Evolutionary conservation across 23 red algal species (phyloP).

Genomic region (Pyropia haitanensis): DNA sequence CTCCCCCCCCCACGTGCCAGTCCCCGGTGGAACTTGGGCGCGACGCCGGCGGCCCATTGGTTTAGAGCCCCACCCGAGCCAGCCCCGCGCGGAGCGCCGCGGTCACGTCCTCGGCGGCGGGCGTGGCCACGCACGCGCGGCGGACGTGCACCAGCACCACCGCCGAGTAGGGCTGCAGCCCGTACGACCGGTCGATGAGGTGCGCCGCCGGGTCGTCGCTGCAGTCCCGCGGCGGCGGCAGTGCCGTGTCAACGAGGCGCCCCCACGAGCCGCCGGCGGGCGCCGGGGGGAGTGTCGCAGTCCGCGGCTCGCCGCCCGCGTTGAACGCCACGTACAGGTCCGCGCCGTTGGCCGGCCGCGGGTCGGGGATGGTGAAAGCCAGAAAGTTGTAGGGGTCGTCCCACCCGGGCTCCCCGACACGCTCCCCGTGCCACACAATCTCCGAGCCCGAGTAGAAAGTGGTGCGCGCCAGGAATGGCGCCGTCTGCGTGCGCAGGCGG

Average conservation of each 20-base stretch:
- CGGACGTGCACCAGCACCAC: slow-evolving; percentile 11
- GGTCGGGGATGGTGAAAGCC: slow-evolving; percentile 34
- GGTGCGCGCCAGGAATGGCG: slow-evolving; percentile 25
- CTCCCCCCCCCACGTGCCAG: too few species aligned
- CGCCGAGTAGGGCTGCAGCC: slow-evolving; percentile 11
- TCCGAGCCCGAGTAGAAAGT: slow-evolving; percentile 41
- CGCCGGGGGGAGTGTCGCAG: slow-evolving; percentile 25
- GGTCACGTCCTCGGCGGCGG: too few species aligned
- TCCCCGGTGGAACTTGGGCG: too few species aligned
- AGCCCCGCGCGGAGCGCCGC: too few species aligned
- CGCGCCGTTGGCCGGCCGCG: background rate
- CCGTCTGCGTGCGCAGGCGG: slow-evolving; percentile 15
- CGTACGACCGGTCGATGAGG: slow-evolving; percentile 3
- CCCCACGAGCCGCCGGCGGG: slow-evolving; percentile 17
- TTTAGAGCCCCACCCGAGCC: too few species aligned
- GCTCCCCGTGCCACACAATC: slow-evolving; percentile 75
- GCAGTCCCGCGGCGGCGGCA: slow-evolving; percentile 39
- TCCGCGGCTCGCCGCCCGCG: slow-evolving; percentile 39
- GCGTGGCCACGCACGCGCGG: background rate
- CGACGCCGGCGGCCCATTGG: too few species aligned
- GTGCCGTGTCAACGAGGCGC: slow-evolving; percentile 38
- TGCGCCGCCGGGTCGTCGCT: background rate
- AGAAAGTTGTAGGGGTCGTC: slow-evolving; percentile 67
- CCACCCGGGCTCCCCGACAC: slow-evolving; percentile 48
- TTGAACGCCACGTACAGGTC: slow-evolving; percentile 81